Evolutionary conservation across 345 rosid species (phyloP).

Genomic region (Combretum micranthum): DNA sequence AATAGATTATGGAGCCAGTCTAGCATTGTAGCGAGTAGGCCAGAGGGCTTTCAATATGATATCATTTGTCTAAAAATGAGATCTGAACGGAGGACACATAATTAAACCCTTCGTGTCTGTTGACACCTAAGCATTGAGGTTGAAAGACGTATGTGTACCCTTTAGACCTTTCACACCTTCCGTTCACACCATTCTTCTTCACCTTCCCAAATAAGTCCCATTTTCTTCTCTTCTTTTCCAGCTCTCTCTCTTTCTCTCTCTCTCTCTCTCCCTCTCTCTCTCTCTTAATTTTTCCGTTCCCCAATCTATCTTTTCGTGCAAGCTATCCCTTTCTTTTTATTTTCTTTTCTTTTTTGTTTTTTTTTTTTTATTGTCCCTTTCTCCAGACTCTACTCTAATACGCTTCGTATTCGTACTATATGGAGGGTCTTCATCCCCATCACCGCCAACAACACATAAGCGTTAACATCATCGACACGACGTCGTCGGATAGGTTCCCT

Average conservation of each 20-base stretch:
- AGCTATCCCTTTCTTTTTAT: conserved; percentile 2
- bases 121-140: conserved; percentile 22
- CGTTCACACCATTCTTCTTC: conserved; percentile 18
- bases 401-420: conserved; percentile 1
- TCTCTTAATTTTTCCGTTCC: neutral
- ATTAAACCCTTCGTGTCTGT: conserved; percentile 9
- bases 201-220: conserved; percentile 10
- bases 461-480: conserved; percentile 20
- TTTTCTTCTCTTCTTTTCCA: conserved; percentile 2
- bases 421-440: conserved; percentile 60
- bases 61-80: neutral
- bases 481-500: conserved; percentile 73
- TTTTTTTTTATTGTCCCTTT: conserved; percentile 1
- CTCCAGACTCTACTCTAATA: too few relatives aligned
- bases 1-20: neutral
- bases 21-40: neutral
- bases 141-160: conserved; percentile 5
- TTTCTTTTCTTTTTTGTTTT: neutral
- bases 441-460: conserved; percentile 38
- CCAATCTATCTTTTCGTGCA: conserved; percentile 2
- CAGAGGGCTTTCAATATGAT: conserved; percentile 15
- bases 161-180: conserved; percentile 59
- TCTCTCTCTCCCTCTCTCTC: neutral
- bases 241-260: neutral
- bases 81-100: conserved; percentile 37